Evolutionary conservation across 106 monocot species (phyloP), one percentile per base, ranked within the genome.

Genomic region (Dendrobium nobile): DNA sequence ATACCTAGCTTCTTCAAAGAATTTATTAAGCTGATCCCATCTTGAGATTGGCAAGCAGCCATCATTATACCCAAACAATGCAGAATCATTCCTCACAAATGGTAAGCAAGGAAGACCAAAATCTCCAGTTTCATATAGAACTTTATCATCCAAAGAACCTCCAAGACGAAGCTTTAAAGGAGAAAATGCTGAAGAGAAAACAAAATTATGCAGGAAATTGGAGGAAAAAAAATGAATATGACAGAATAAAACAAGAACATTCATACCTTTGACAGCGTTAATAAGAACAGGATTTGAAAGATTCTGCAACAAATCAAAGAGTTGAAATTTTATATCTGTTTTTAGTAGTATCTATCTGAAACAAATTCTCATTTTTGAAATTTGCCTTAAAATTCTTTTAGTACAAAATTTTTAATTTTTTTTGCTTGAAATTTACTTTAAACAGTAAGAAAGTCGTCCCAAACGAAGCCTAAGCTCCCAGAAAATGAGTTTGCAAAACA

Each of bases 1-100:
- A 19, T 86, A 93, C 93, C 88, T 79, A 0, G 93, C 11, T 82
- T 91, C 84, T 54, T 77, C 67, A 79, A 99, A 99, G 95, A 99
- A 99, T 47, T 77, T 45, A 70, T 93, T 92, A 64, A 99, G 98
- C 72, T 99, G 85, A 78, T 99, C 98, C 98, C 98, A 99, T 91
- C 98, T 95, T 47, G 78, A 61, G 83, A 94, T 78, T 0, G 92
- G 88, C 22, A 99, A 83, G 84, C 98, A 99, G 13, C 95, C 95
- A 58, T 91, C 77, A 17, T 88, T 85, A 54, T 91, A 99, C 18
- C 93, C 88, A 77, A 95, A 95, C 89, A 94, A 78, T 74, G 88
- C 88, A 44, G 92, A 97, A 75, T 24, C 82, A 85, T 89, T 96
- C 67, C 83, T 84, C 3, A 79, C 77, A 51, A 96, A 93, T 9